Base-by-base conservation (phyloP, 331 rosid genomes). In the Acacia pycnantha region DNA sequence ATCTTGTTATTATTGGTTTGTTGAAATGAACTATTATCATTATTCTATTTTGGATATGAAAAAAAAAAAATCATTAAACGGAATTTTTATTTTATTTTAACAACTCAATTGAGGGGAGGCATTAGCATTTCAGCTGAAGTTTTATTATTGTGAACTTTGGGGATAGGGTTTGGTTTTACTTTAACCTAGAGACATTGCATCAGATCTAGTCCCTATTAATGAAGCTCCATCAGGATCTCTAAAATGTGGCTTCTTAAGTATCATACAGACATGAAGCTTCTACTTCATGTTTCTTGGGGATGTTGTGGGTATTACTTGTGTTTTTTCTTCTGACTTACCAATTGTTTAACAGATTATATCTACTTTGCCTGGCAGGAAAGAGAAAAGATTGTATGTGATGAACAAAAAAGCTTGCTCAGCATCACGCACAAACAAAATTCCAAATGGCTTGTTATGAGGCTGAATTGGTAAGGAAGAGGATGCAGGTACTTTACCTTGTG, bases 331-430 rank as follows among this genome's bases (percentile, higher is more conserved):
- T 22, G 24, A 41, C 59, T 1, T 76, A 18, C 54, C 21, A 64
- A 16, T 62, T 77, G 46, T 68, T 62, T 27, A 3, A 29, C 27
- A 77, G 16, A 59, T 9, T 24, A 59, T 76, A 53, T 24, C 40
- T 7, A 1, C 31, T 19, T 88, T 80, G 65, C 74, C 40, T 82
- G 69, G 41, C 90, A 96, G 98, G 98, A 96, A 85, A 92, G 97
- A 62, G 94, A 93, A 84, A 91, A 91, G 86, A 90, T 94, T 59
- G 82, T 91, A 70, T 95, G 92, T 82, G 99, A 96, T n/a, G 98
- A 96, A 86, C 97, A 96, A 79, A 96, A 77, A 96, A 96, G 85
- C 88, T 96, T 18, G 91, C 93, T 47, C 99, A 96, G 84, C 94
- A 91, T 90, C 95, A 93, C 78, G 98, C 94, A 27, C 98, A 93